A percentile compares a stretch with the other conserved stretches of the same genome.
Evolutionary conservation across 2,329 filamentous ascomycete species (phyloP).

Genomic region (Davidsoniella virescens): DNA sequence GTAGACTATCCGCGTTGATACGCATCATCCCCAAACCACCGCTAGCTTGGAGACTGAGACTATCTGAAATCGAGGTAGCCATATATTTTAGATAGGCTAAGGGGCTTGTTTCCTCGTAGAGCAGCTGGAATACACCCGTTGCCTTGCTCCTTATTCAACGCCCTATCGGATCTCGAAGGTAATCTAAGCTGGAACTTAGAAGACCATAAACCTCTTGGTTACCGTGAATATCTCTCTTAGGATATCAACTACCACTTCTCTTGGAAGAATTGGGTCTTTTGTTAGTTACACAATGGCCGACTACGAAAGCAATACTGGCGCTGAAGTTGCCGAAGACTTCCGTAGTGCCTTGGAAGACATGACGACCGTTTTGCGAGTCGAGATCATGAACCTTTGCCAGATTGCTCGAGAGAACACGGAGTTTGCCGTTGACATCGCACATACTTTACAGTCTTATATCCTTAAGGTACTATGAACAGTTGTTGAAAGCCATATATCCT

Average conservation of each 20-base stretch:
- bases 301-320: conserved; percentile 11
- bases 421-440: conserved; percentile 83
- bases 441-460: conserved; percentile 83
- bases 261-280: no score
- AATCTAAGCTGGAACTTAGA: no score
- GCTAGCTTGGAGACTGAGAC: no score
- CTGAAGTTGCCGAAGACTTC: conserved; percentile 86
- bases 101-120: no score
- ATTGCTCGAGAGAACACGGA: conserved; percentile 97
- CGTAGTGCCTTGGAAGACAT: conserved; percentile 84
- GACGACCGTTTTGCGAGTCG: conserved; percentile 76
- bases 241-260: not conserved
- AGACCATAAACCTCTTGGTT: not conserved
- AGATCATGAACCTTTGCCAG: conserved; percentile 93
- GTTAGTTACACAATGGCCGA: conserved; percentile 4
- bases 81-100: no score
- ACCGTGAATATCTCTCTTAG: not conserved
- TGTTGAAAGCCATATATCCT: not conserved
- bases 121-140: no score
- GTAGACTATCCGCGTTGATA: no score
- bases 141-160: no score
- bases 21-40: no score
- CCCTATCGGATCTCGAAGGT: no score
- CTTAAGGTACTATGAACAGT: conserved; percentile 54
- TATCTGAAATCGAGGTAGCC: no score